phyloP scores from a whole-genome alignment of 148 eudicot genomes.

The Silene uniflora region DNA sequence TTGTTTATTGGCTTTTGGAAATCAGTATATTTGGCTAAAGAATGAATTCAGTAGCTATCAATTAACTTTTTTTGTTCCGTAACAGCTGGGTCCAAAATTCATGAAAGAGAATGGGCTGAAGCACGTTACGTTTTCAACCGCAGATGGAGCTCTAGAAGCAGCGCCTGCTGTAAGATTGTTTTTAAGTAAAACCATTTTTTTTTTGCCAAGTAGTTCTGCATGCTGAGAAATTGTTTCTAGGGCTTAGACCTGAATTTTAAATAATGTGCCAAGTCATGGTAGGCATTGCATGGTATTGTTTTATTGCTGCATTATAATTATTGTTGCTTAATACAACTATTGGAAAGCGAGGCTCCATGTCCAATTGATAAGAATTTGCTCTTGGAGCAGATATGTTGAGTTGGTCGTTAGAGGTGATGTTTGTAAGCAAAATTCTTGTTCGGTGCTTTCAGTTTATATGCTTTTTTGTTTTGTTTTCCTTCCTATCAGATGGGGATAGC shows the following conservation, averaged over 20 bases:
- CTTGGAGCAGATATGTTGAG: too few relatives aligned
- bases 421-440: neutral
- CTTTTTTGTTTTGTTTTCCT: constrained; percentile 3
- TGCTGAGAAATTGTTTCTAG: neutral
- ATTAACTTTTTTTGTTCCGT: neutral
- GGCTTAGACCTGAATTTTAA: neutral
- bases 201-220: too few relatives aligned
- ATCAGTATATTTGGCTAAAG: neutral
- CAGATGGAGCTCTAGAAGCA: constrained; percentile 99
- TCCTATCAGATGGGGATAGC: constrained; percentile 90
- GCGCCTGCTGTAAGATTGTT: constrained; percentile 85
- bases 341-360: too few relatives aligned
- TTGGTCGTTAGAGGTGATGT: too few relatives aligned
- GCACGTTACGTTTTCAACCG: constrained; percentile 78
- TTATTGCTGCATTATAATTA: too few relatives aligned
- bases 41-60: neutral
- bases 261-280: neutral
- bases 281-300: neutral
- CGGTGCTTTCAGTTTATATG: neutral
- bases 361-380: neutral
- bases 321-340: too few relatives aligned
- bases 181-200: too few relatives aligned
- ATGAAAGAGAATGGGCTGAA: constrained; percentile 74
- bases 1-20: constrained; percentile 2
- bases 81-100: constrained; percentile 88